These are phyloP conservation scores for Vitis hybrid DNA, from an alignment of 177 flowering plant genomes.

Conservation along the genomic window DNA sequence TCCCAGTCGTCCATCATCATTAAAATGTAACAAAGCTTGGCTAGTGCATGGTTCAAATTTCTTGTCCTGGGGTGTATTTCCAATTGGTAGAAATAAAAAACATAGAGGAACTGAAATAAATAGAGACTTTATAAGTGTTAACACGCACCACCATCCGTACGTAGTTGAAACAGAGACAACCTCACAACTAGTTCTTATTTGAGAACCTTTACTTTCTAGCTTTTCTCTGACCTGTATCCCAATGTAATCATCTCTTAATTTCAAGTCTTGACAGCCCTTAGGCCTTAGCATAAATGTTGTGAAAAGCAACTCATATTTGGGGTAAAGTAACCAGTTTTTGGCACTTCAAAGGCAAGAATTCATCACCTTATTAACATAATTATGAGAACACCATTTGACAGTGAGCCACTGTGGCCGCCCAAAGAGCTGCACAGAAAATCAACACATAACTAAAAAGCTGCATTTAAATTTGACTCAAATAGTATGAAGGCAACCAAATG, in stretches of 20 bases:
- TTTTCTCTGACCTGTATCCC: conserved; percentile 53
- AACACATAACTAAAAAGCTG: not conserved
- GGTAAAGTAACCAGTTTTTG: not conserved
- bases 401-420: conserved; percentile 97
- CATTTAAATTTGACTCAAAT: not conserved
- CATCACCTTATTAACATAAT: conserved; percentile 71
- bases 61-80: no score
- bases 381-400: conserved; percentile 69
- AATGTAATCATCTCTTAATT: not conserved
- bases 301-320: no score
- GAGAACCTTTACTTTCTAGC: conserved; percentile 58
- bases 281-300: no score
- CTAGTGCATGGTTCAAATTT: no score
- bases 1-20: no score
- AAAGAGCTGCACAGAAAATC: conserved; percentile 51
- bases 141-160: conserved; percentile 47
- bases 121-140: not conserved
- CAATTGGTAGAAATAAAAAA: not conserved
- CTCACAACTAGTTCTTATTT: conserved; percentile 57
- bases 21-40: no score
- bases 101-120: not conserved
- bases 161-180: conserved; percentile 54
- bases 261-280: not conserved
- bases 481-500: not conserved
- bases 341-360: not conserved